These are phyloP conservation scores for Citrus sinensis DNA, from an alignment of 345 rosid genomes.

Conservation along the genomic window DVS_A1.0 CM039164.1:22839501-22840000, in stretches of 20 bases:
- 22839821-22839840: not conserved
- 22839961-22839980: not conserved
- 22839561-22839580: not conserved
- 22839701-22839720: not conserved
- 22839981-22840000: not conserved
- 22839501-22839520: constrained; percentile 48
- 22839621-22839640: not conserved
- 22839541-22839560: not conserved
- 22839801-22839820: not conserved
- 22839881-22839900: not conserved
- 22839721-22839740: not conserved
- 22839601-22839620: not conserved
- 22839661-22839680: not conserved
- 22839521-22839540: constrained; percentile 33
- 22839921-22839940: not conserved
- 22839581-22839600: not conserved
- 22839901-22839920: not conserved
- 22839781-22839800: not conserved
- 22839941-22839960: not conserved
- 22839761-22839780: not conserved
- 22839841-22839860: not conserved
- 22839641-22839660: not conserved
- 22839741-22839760: not conserved
- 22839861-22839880: not conserved
- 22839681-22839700: not conserved